Evolutionary conservation across 148 eudicot genomes (phyloP).

Genomic region (Nepenthes gracilis): DNA sequence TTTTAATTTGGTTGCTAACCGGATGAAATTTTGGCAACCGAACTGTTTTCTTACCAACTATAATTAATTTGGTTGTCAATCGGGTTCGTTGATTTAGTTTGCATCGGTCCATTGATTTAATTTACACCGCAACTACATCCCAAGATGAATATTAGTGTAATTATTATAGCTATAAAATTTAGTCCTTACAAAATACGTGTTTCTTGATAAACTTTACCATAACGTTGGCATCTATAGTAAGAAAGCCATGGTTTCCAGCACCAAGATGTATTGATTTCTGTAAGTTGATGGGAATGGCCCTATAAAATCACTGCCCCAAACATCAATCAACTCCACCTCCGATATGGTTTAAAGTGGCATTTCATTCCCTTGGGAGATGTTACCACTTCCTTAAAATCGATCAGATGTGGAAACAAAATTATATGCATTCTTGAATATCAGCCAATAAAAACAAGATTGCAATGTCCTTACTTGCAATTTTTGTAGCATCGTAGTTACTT

Average conservation of each 20-base stretch:
- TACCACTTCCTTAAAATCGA: neutral
- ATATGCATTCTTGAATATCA: neutral
- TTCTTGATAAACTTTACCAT: neutral
- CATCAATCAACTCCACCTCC: conserved; percentile 7
- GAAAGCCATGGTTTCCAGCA: neutral
- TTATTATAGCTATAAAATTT: no score
- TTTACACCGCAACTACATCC: no score
- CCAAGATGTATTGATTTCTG: neutral
- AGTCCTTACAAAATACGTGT: neutral
- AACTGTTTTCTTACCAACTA: no score
- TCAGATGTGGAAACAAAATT: neutral
- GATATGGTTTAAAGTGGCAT: conserved; percentile 2
- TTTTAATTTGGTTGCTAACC: no score
- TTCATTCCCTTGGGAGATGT: conserved; percentile 1
- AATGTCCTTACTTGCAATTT: neutral
- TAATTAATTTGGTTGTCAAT: no score
- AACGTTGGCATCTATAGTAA: conserved; percentile 3
- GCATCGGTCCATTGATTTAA: no score
- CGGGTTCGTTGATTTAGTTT: no score
- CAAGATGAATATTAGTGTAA: no score
- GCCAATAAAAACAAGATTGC: conserved; percentile 5
- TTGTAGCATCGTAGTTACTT: neutral
- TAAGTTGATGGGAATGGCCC: neutral
- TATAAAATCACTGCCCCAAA: conserved; percentile 3
- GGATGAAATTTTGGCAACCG: no score